Conservation (phyloP, 805 yeast species). For the Saccharomycopsis guyanensis region DNA sequence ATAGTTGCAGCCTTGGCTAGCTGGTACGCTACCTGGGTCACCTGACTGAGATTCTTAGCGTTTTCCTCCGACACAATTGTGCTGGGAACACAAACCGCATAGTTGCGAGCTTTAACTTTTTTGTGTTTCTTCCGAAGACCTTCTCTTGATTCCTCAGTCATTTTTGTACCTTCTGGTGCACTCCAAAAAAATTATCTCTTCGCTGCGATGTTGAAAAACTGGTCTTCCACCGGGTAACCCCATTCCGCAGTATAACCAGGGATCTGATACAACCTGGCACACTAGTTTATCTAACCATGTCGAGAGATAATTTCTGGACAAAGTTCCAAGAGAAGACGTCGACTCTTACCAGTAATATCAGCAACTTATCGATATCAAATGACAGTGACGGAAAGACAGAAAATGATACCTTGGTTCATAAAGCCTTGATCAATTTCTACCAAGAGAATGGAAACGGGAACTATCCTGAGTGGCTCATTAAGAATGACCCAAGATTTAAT, state of each 20-base stretch:
- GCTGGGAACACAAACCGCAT: constrained; percentile 69
- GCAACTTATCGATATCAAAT: constrained; percentile 9
- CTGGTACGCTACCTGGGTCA: constrained; percentile 67
- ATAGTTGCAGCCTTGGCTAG: constrained; percentile 68
- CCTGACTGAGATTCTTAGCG: constrained; percentile 63
- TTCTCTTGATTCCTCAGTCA: too few species aligned
- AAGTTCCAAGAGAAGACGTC: constrained; percentile 17
- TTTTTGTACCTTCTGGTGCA: too few species aligned
- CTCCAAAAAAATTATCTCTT: too few species aligned
- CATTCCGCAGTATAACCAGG: background rate
- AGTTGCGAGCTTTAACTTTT: constrained; percentile 27
- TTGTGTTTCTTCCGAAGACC: constrained; percentile 15
- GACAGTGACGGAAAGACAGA: constrained; percentile 20
- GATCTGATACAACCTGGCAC: too few species aligned
- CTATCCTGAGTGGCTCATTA: constrained; percentile 20
- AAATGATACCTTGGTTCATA: constrained; percentile 18
- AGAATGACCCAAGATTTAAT: constrained; percentile 17
- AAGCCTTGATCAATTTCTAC: constrained; percentile 17
- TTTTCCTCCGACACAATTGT: constrained; percentile 45
- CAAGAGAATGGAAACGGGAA: constrained; percentile 7
- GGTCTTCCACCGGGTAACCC: background rate
- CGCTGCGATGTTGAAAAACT: too few species aligned
- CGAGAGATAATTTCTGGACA: constrained; percentile 13
- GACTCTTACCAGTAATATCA: constrained; percentile 9
- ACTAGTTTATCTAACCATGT: constrained; percentile 1